A percentile compares a stretch with the other conserved stretches of the same genome.
Evolutionary conservation across 164 flowering plant species (phyloP).

Genomic region (Berberis vulgaris): DNA sequence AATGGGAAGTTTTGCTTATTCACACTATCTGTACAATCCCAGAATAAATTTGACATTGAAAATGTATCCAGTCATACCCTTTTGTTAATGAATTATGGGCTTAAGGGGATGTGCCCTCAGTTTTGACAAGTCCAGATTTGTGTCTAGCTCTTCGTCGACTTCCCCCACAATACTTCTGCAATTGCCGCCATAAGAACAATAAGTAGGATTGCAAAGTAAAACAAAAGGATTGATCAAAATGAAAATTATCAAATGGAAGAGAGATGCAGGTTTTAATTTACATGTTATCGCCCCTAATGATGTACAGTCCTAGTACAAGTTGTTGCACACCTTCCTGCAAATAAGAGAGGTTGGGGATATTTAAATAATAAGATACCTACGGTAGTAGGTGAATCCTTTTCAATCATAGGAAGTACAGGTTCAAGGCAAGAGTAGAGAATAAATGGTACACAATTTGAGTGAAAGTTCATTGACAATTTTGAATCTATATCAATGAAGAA

Average conservation of each 20-base stretch:
- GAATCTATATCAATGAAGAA: not conserved
- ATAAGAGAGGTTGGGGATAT: not conserved
- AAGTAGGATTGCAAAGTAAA: not conserved
- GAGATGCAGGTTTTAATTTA: constrained; percentile 11
- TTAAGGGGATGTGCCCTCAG: constrained; percentile 92
- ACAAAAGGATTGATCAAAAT: not conserved
- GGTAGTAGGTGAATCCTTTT: too few species aligned
- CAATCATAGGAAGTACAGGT: too few species aligned
- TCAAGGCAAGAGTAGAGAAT: too few species aligned
- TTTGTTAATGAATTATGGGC: constrained; percentile 72
- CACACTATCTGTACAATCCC: too few species aligned
- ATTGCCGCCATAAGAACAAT: not conserved
- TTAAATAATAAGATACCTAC: too few species aligned
- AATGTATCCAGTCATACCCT: not conserved
- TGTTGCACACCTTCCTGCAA: constrained; percentile 95
- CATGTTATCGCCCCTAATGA: constrained; percentile 97
- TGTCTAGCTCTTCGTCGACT: constrained; percentile 76
- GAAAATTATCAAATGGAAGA: not conserved
- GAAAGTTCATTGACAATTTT: not conserved
- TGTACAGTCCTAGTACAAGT: constrained; percentile 86
- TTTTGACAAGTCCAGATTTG: constrained; percentile 56
- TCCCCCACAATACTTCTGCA: constrained; percentile 89
- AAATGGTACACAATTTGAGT: too few species aligned
- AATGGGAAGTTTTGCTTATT: too few species aligned
- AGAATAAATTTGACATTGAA: too few species aligned